Percentiles rank a stretch among this genome's conserved stretches.
phyloP scores from a whole-genome alignment of 257 asterid genomes.

The Capsicum pubescens region DNA sequence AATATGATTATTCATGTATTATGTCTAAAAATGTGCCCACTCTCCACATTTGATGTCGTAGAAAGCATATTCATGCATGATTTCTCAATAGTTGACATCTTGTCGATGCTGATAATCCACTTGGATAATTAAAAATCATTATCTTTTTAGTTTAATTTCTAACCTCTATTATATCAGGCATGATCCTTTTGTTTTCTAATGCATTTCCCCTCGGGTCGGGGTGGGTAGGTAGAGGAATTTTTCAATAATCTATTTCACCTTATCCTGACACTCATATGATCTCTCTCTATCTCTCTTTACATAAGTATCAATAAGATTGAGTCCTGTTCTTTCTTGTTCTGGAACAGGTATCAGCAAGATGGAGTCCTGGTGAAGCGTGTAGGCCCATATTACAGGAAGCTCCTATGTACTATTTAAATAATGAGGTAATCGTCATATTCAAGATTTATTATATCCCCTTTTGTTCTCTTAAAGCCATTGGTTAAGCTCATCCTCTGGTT shows the following conservation, averaged over 20 bases:
- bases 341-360: too few species aligned
- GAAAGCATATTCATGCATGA: neutral
- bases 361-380: conserved; percentile 74
- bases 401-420: conserved; percentile 73
- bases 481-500: conserved; percentile 19
- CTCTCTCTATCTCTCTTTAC: neutral
- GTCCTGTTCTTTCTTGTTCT: too few species aligned
- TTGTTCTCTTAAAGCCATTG: neutral
- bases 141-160: conserved; percentile 17
- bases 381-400: conserved; percentile 68
- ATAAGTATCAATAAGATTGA: too few species aligned
- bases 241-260: neutral
- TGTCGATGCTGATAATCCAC: neutral
- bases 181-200: conserved; percentile 7
- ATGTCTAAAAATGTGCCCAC: neutral
- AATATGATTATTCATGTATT: conserved; percentile 10
- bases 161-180: neutral
- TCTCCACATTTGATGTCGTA: neutral
- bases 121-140: neutral
- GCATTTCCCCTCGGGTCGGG: neutral
- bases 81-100: neutral
- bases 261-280: neutral
- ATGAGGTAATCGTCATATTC: conserved; percentile 49
- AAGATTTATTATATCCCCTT: conserved; percentile 7
- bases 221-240: neutral